phyloP scores from a whole-genome alignment of 192 early-diverging fungal species.

The Coemansia sp. region DNA sequence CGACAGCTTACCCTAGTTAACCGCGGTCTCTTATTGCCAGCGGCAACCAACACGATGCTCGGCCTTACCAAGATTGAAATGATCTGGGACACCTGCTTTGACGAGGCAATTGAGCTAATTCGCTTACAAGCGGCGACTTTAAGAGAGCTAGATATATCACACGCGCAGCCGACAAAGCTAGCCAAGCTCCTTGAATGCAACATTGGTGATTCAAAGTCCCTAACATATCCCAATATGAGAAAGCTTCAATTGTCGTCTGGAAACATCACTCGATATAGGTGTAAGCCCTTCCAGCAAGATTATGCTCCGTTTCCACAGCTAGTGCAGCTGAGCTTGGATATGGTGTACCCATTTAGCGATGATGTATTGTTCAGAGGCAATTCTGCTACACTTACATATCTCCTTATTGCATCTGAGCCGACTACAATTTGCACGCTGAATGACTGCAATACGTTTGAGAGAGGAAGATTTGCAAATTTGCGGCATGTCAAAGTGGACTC shows the following conservation, averaged over 20 bases:
- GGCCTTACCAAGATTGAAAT: not conserved
- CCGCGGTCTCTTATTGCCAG: not conserved
- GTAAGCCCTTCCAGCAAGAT: not conserved
- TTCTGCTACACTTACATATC: not conserved
- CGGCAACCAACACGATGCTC: not conserved
- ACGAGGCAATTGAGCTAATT: not conserved
- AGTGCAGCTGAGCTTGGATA: not conserved
- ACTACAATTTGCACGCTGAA: not conserved
- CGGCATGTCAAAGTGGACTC: not conserved
- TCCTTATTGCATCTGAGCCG: not conserved
- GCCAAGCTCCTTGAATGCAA: not conserved
- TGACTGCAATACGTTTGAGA: not conserved
- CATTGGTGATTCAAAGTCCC: not conserved
- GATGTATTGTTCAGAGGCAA: slow-evolving; percentile 1
- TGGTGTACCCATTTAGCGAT: not conserved
- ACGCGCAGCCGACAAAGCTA: not conserved
- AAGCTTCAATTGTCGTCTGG: not conserved
- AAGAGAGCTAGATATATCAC: not conserved
- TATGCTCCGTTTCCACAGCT: not conserved
- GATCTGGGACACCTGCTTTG: not conserved
- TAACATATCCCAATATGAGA: not conserved
- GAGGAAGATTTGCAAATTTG: not conserved
- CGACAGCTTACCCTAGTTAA: not conserved
- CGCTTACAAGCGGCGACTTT: not conserved
- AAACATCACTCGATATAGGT: not conserved